These are phyloP conservation scores for Acrodontium crateriforme DNA, from an alignment of 2,329 filamentous ascomycete genomes.

Conservation along the genomic window DNA sequence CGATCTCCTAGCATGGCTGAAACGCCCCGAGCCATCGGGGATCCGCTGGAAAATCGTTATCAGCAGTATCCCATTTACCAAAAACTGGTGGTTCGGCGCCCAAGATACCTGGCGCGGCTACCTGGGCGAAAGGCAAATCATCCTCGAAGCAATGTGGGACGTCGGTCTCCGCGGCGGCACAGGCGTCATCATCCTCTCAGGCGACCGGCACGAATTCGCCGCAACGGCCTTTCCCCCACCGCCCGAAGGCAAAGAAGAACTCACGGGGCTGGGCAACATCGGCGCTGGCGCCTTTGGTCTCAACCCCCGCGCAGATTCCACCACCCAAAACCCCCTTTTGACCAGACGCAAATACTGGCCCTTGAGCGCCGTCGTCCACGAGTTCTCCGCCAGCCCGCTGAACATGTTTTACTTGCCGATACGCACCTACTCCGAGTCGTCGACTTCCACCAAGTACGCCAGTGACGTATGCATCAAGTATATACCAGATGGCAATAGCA, in stretches of 20 bases:
- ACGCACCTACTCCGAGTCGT: slow-evolving; percentile 60
- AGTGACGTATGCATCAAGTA: slow-evolving; percentile 78
- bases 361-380: slow-evolving; percentile 55
- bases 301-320: slow-evolving; percentile 4
- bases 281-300: slow-evolving; percentile 12
- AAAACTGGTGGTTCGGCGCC: slow-evolving; percentile 86
- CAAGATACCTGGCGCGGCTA: slow-evolving; percentile 93
- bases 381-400: slow-evolving; percentile 82
- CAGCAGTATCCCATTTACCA: slow-evolving; percentile 86
- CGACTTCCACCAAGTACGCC: slow-evolving; percentile 43
- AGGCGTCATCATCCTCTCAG: slow-evolving; percentile 74
- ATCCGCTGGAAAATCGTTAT: slow-evolving; percentile 90
- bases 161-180: slow-evolving; percentile 53
- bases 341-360: slow-evolving; percentile 37
- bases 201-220: slow-evolving; percentile 93
- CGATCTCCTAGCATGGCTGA: slow-evolving; percentile 67
- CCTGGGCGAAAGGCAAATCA: slow-evolving; percentile 58
- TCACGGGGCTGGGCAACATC: slow-evolving; percentile 14
- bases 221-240: slow-evolving; percentile 60
- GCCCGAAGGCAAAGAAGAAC: slow-evolving; percentile 34
- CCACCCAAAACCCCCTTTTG: slow-evolving; percentile 6
- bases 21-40: slow-evolving; percentile 55
- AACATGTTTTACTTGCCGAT: slow-evolving; percentile 89
- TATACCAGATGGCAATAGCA: slow-evolving; percentile 71
- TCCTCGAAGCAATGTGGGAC: slow-evolving; percentile 89